phyloP scores from a whole-genome alignment of 805 yeast species.

The Kodamaea hsintzibuensis region DNA sequence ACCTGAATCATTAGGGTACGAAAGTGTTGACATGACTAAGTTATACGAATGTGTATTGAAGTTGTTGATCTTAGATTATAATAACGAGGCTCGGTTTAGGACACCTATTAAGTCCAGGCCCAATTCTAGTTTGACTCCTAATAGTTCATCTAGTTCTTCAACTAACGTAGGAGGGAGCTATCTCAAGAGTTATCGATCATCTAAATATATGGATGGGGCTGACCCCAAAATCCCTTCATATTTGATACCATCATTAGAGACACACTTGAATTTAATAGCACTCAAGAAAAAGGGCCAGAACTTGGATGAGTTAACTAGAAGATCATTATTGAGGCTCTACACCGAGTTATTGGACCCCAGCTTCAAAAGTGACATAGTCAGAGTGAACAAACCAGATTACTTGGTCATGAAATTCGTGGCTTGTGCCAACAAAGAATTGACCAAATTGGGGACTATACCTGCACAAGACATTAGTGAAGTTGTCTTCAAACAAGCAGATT shows the following conservation, averaged over 20 bases:
- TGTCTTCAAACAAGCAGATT: slow-evolving; percentile 38
- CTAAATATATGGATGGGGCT: slow-evolving; percentile 8
- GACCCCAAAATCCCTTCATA: slow-evolving; percentile 40
- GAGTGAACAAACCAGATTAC: slow-evolving; percentile 42
- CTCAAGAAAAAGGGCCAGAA: slow-evolving; percentile 37
- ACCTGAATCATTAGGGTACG: slow-evolving; percentile 14
- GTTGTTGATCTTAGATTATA: slow-evolving; percentile 57
- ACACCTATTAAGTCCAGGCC: slow-evolving; percentile 23
- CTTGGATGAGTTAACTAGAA: slow-evolving; percentile 51
- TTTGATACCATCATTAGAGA: slow-evolving; percentile 40
- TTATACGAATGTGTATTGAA: slow-evolving; percentile 57
- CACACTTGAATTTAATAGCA: slow-evolving; percentile 45
- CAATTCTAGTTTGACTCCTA: not conserved
- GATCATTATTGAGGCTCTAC: slow-evolving; percentile 62
- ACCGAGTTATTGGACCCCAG: slow-evolving; percentile 56
- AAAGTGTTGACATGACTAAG: slow-evolving; percentile 22
- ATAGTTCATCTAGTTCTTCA: not conserved
- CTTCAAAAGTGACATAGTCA: slow-evolving; percentile 32
- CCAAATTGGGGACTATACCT: slow-evolving; percentile 38
- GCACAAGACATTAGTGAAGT: slow-evolving; percentile 30
- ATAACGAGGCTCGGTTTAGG: slow-evolving; percentile 63
- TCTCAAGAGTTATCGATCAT: slow-evolving; percentile 12
- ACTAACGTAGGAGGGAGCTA: not conserved
- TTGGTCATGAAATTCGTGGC: slow-evolving; percentile 54
- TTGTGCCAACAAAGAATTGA: slow-evolving; percentile 52